phyloP scores from a whole-genome alignment of 345 rosid genomes.

The Orychophragmus violaceus region DNA sequence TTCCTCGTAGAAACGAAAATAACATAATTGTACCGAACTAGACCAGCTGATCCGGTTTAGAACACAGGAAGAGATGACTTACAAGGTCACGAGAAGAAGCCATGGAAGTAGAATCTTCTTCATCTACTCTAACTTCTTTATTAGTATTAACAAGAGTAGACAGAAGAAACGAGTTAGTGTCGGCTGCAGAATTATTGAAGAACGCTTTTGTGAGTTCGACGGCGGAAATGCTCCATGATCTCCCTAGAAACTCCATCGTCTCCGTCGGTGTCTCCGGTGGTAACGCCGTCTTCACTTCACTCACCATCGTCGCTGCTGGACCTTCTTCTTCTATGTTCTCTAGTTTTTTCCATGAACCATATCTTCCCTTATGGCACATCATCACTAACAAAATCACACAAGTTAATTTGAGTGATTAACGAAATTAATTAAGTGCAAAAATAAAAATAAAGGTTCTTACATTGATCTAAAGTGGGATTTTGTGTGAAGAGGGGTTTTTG shows the following conservation, averaged over 20 bases:
- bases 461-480: slow-evolving; percentile 18
- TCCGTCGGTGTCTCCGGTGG: slow-evolving; percentile 89
- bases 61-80: slow-evolving; percentile 8
- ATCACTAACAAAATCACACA: not conserved
- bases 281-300: slow-evolving; percentile 30
- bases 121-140: slow-evolving; percentile 26
- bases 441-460: slow-evolving; percentile 6
- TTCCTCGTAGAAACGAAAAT: not conserved
- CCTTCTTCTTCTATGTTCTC: slow-evolving; percentile 76
- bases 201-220: slow-evolving; percentile 82
- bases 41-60: slow-evolving; percentile 3
- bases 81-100: slow-evolving; percentile 36
- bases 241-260: slow-evolving; percentile 91
- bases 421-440: not conserved
- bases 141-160: slow-evolving; percentile 34
- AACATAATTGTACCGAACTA: not conserved
- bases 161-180: slow-evolving; percentile 26
- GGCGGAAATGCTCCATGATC: slow-evolving; percentile 96
- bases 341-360: slow-evolving; percentile 39
- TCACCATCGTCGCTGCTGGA: slow-evolving; percentile 25
- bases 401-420: not conserved
- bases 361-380: slow-evolving; percentile 26
- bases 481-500: slow-evolving; percentile 30
- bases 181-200: slow-evolving; percentile 24
- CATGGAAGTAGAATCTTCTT: slow-evolving; percentile 36